phyloP scores from a whole-genome alignment of 352 stramenopile genomes.

The Phytopythium mirpurense region DNA sequence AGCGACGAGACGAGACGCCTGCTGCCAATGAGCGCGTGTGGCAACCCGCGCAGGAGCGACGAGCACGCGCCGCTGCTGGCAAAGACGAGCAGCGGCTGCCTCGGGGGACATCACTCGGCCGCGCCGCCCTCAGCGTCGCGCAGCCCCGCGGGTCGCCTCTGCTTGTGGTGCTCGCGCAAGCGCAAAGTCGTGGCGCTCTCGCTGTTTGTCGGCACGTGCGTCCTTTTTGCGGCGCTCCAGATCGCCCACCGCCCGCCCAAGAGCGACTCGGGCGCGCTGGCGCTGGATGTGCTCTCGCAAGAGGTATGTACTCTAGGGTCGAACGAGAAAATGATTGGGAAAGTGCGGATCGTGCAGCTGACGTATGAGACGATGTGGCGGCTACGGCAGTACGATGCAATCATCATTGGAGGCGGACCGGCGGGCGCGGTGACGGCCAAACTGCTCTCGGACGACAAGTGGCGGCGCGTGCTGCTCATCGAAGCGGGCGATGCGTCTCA shows the following conservation, averaged over 20 bases:
- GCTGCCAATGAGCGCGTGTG: background rate
- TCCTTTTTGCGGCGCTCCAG: constrained; percentile 6
- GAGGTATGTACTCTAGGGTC: no score
- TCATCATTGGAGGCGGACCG: constrained; percentile 55
- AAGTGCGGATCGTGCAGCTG: background rate
- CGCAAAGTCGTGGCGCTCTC: constrained; percentile 1
- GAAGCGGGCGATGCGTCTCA: constrained; percentile 60
- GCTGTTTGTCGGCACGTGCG: constrained; percentile 5
- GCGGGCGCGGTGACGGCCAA: constrained; percentile 52
- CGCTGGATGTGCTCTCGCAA: constrained; percentile 10
- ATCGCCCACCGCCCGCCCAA: background rate
- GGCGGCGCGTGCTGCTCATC: constrained; percentile 58
- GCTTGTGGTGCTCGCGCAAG: constrained; percentile 6
- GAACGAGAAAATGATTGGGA: no score
- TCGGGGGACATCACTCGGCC: background rate
- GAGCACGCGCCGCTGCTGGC: constrained; percentile 1
- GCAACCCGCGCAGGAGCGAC: background rate
- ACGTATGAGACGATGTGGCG: background rate
- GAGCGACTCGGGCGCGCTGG: background rate
- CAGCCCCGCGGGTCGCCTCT: background rate
- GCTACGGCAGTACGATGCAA: constrained; percentile 57
- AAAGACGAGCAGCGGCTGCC: background rate
- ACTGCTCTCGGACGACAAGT: constrained; percentile 43
- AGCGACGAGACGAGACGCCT: background rate
- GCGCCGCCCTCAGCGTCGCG: background rate